phyloP scores from a whole-genome alignment of 352 stramenopile genomes.

The Pythium sukuiense region DNA sequence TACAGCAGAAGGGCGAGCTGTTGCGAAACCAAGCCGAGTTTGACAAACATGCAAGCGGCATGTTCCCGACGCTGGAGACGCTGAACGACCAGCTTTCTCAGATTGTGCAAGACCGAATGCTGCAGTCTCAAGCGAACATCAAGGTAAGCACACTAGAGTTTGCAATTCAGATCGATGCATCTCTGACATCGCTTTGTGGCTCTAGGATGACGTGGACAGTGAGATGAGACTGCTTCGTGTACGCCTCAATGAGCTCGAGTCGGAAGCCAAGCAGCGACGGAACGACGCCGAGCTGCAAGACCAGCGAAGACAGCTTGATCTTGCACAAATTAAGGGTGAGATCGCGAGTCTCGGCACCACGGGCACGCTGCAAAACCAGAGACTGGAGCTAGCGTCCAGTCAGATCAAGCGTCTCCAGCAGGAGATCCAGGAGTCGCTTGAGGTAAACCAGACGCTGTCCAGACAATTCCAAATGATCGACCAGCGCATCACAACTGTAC shows the following conservation, averaged over 20 bases:
- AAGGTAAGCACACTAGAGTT: conserved; percentile 28
- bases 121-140: conserved; percentile 45
- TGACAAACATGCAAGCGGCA: conserved; percentile 80
- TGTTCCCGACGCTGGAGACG: conserved; percentile 80
- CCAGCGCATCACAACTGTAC: conserved; percentile 58
- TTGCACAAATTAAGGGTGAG: conserved; percentile 75
- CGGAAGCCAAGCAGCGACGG: conserved; percentile 59
- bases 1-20: conserved; percentile 77
- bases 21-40: conserved; percentile 77
- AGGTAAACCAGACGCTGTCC: conserved; percentile 42
- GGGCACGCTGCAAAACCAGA: conserved; percentile 69
- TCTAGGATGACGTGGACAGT: conserved; percentile 58
- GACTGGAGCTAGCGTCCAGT: conserved; percentile 58
- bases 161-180: neutral
- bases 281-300: conserved; percentile 83
- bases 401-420: conserved; percentile 60
- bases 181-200: conserved; percentile 2
- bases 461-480: conserved; percentile 62
- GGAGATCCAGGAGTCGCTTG: conserved; percentile 54
- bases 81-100: conserved; percentile 78
- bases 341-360: conserved; percentile 67
- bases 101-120: conserved; percentile 71
- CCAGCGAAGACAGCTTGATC: conserved; percentile 65
- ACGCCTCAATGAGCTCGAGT: conserved; percentile 72
- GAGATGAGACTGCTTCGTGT: conserved; percentile 75